Conservation (phyloP, 768 basidiomycete species). For the Plicaturopsis crispa region DNA sequence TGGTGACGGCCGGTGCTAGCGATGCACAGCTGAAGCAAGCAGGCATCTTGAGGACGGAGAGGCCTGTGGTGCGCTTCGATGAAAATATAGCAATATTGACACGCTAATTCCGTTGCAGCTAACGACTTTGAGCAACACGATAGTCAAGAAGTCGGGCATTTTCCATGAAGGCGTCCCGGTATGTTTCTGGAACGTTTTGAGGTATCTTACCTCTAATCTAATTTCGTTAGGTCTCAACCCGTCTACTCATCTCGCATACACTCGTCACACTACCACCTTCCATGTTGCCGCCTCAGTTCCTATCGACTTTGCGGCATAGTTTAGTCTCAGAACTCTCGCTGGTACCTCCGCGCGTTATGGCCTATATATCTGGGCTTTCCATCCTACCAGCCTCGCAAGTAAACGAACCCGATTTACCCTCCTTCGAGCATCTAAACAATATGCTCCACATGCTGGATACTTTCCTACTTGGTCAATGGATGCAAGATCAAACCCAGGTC, state of each 20-base stretch:
- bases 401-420: slow-evolving; percentile 18
- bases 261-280: slow-evolving; percentile 43
- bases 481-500: slow-evolving; percentile 12
- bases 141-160: slow-evolving; percentile 25
- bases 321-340: slow-evolving; percentile 30
- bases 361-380: slow-evolving; percentile 32
- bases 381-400: slow-evolving; percentile 22
- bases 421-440: slow-evolving; percentile 41
- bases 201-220: slow-evolving; percentile 19
- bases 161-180: slow-evolving; percentile 23
- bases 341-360: slow-evolving; percentile 28
- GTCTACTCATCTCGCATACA: slow-evolving; percentile 16
- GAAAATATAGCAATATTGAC: slow-evolving; percentile 1
- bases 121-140: slow-evolving; percentile 23
- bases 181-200: slow-evolving; percentile 8
- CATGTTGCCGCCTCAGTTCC: slow-evolving; percentile 23
- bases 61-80: slow-evolving; percentile 35
- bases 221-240: slow-evolving; percentile 24
- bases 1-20: slow-evolving; percentile 23
- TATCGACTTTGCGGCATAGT: slow-evolving; percentile 21
- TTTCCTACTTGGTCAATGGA: slow-evolving; percentile 56
- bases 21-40: slow-evolving; percentile 40
- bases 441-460: slow-evolving; percentile 56
- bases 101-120: slow-evolving; percentile 29
- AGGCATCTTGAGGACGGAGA: slow-evolving; percentile 54